Base-by-base conservation (phyloP, 345 rosid species). In the Citrus cavaleriei region DNA sequence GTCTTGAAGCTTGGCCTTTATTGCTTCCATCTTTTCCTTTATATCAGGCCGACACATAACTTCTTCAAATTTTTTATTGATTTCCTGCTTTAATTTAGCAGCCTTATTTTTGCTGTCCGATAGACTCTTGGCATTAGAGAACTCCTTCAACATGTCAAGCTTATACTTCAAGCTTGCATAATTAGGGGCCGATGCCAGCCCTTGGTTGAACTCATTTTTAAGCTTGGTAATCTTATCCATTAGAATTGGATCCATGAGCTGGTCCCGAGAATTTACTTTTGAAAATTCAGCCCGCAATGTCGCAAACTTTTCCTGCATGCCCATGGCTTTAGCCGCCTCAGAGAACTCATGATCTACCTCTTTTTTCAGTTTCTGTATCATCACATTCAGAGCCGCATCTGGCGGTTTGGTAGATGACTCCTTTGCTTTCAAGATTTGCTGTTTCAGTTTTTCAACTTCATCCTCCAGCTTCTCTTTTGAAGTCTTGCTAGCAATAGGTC, bases 271-370 rank as follows among this genome's bases (percentile, higher is more conserved):
- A 78, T 83, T 87, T 19, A 82, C 90, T 81, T 84, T 88, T 2
- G 82, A 74, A 80, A 90, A 82, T 79, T 92, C 93, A 76, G 84
- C 84, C 7, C 84, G 91, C 79, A 92, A 37, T 37, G 76, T 76
- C 2, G 73, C 79, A 42, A 84, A 76, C 83, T 90, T 89, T 79
- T 89, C 96, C 71, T 85, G 77, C 75, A 90, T 80, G 70, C 93
- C 97, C 80, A 87, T 9, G 28, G 90, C 88, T 72, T 82, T 86
- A 61, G 84, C 84, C 70, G 99, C 98, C 84, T 88, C 88, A 55
- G 87, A 73, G 76, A 79, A 90, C 85, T 93, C 99, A n/a, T 86
- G 86, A 77, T 92, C 90, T 74, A 95, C 83, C 90, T 90, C 97
- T 66, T 82, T 85, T 84, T 85, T 85, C 81, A 93, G 87, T 82